phyloP scores from a whole-genome alignment of 495 filamentous ascomycete species.

The Niebla homalea region DNA sequence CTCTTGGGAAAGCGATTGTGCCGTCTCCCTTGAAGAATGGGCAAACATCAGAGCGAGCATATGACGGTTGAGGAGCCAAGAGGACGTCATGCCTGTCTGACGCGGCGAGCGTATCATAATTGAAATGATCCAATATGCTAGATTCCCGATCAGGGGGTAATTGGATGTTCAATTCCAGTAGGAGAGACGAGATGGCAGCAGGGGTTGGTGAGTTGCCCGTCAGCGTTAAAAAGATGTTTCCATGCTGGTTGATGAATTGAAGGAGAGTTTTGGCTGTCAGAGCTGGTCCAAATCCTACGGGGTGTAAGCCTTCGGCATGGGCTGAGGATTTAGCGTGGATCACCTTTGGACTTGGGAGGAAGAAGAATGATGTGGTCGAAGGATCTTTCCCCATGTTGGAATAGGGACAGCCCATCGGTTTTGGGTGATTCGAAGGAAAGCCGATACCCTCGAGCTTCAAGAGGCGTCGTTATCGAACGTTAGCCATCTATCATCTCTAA shows the following conservation, averaged over 20 bases:
- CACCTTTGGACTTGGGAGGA: conserved; percentile 79
- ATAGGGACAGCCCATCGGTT: conserved; percentile 65
- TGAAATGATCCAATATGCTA: conserved; percentile 87
- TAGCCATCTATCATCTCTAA: conserved; percentile 1
- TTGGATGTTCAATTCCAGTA: conserved; percentile 83
- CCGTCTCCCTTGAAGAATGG: conserved; percentile 63
- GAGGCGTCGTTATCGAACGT: conserved; percentile 10
- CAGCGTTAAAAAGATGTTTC: conserved; percentile 86
- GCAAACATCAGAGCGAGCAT: conserved; percentile 54
- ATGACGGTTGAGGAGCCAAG: conserved; percentile 50
- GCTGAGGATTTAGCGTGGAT: conserved; percentile 8
- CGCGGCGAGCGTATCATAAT: conserved; percentile 66
- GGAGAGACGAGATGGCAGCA: conserved; percentile 66
- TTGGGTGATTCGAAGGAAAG: conserved; percentile 75
- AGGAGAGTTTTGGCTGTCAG: conserved; percentile 77
- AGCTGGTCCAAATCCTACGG: conserved; percentile 67
- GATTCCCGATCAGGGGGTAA: conserved; percentile 73
- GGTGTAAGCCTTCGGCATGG: conserved; percentile 20
- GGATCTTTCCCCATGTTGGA: conserved; percentile 70
- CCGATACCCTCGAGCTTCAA: conserved; percentile 66
- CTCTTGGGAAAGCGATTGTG: conserved; percentile 66
- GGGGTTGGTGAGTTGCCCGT: conserved; percentile 61
- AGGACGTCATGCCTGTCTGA: conserved; percentile 81
- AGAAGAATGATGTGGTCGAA: conserved; percentile 88
- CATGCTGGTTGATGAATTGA: conserved; percentile 79